Conservation (phyloP, 495 filamentous ascomycete genomes). For the Lasiosphaeriaceae sp. region DNA sequence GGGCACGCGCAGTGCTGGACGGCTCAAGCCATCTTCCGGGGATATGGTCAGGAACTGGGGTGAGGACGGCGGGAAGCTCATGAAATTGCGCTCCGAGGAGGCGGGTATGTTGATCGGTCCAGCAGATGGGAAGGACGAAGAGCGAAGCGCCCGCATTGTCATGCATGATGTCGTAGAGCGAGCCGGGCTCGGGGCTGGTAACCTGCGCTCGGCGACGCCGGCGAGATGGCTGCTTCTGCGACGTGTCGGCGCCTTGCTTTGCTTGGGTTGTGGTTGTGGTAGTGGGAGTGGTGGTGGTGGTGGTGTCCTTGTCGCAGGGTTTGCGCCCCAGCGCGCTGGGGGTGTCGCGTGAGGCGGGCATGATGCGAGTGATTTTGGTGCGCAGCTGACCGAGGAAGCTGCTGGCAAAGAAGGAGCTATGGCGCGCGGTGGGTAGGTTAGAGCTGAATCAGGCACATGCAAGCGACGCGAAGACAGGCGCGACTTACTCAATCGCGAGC, state of each 20-base stretch:
- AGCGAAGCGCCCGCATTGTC: constrained; percentile 37
- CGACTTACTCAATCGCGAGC: constrained; percentile 31
- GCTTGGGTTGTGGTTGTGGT: background rate
- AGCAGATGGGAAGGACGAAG: constrained; percentile 39
- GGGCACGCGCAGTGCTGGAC: constrained; percentile 21
- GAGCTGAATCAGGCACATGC: background rate
- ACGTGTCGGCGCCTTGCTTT: constrained; percentile 1
- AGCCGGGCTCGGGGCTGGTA: constrained; percentile 35
- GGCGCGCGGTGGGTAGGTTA: constrained; percentile 4
- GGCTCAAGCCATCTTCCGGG: constrained; percentile 18
- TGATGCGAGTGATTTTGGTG: constrained; percentile 30
- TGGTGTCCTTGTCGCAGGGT: background rate
- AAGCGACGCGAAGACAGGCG: background rate
- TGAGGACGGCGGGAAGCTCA: constrained; percentile 26
- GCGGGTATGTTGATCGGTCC: constrained; percentile 41
- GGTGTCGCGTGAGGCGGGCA: constrained; percentile 24
- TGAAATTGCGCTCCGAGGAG: constrained; percentile 38
- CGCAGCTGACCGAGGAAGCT: constrained; percentile 31
- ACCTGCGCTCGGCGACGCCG: background rate
- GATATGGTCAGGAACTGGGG: constrained; percentile 26
- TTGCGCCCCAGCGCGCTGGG: constrained; percentile 7
- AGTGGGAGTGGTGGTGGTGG: background rate
- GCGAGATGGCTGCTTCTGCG: background rate
- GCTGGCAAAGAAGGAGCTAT: constrained; percentile 27
- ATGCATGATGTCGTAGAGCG: constrained; percentile 45